These are phyloP conservation scores for Amaranthus hypochondriacus DNA, from an alignment of 148 eudicot genomes.

Conservation along the genomic window DNA sequence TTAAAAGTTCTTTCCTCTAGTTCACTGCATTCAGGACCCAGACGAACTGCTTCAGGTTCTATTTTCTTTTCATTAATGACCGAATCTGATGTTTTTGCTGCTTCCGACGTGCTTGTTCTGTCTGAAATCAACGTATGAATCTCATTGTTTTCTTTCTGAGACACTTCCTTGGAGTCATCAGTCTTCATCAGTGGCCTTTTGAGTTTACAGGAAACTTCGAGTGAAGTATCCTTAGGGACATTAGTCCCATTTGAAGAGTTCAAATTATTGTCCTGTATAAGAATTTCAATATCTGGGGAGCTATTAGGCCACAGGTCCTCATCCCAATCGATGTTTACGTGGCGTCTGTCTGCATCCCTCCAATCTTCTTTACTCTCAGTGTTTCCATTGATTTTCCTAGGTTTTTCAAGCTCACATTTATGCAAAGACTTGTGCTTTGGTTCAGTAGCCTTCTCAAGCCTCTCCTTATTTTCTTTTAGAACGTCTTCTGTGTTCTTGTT, in stretches of 20 bases:
- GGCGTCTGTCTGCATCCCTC: conserved; percentile 10
- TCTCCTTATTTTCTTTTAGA: too few relatives aligned
- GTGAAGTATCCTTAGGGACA: conserved; percentile 19
- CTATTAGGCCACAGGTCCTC: conserved; percentile 22
- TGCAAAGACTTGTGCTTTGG: background rate
- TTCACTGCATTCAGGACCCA: conserved; percentile 22
- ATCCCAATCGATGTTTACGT: conserved; percentile 14
- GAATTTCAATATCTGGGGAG: conserved; percentile 17
- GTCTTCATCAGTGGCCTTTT: conserved; percentile 21
- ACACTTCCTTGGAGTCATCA: conserved; percentile 18
- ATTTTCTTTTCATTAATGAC: conserved; percentile 23
- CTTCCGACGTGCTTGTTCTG: conserved; percentile 23
- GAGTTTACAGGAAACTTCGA: conserved; percentile 13
- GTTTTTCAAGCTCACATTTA: conserved; percentile 23
- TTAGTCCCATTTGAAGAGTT: conserved; percentile 28
- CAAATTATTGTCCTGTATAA: conserved; percentile 18
- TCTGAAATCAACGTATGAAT: conserved; percentile 11
- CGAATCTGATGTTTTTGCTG: conserved; percentile 25
- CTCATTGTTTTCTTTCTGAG: conserved; percentile 13
- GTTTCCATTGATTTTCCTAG: conserved; percentile 16
- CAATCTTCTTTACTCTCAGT: conserved; percentile 9
- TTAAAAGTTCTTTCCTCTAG: conserved; percentile 17
- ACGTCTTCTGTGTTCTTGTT: too few relatives aligned
- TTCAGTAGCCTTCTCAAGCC: background rate
- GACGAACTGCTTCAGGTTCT: conserved; percentile 20